phyloP scores from a whole-genome alignment of 2,329 filamentous ascomycete species.

The Ilyonectria sp. region DNA sequence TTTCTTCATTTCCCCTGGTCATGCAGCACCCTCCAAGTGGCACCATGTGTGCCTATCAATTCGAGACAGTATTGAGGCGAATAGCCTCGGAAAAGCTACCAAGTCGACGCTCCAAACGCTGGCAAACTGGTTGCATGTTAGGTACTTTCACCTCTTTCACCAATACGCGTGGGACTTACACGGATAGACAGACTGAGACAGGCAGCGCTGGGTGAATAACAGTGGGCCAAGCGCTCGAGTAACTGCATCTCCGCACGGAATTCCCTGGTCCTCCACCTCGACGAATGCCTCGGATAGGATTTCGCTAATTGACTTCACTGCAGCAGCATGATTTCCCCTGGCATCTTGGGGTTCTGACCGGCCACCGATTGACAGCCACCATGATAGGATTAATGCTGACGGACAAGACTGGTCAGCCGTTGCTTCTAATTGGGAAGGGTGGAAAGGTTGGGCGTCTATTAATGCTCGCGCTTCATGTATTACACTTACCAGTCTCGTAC shows the following conservation, averaged over 20 bases:
- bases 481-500: slow-evolving; percentile 3
- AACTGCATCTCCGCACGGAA: not conserved
- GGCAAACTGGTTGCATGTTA: not conserved
- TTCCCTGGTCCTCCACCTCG: not conserved
- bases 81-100: not conserved
- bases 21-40: not conserved
- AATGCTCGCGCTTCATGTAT: not conserved
- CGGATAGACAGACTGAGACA: slow-evolving; percentile 3
- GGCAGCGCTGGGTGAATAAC: not conserved
- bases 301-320: not conserved
- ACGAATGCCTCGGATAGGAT: not conserved
- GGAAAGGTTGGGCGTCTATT: not conserved
- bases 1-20: not conserved
- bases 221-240: not conserved
- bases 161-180: not conserved
- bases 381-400: not conserved
- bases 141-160: not conserved
- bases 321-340: not conserved
- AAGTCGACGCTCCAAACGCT: not conserved
- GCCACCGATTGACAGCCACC: not conserved
- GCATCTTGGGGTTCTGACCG: not conserved
- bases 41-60: not conserved
- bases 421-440: not conserved
- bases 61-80: not conserved
- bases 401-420: not conserved